phyloP scores from a whole-genome alignment of 306 rosid genomes.

The Cicer judaicum region DNA sequence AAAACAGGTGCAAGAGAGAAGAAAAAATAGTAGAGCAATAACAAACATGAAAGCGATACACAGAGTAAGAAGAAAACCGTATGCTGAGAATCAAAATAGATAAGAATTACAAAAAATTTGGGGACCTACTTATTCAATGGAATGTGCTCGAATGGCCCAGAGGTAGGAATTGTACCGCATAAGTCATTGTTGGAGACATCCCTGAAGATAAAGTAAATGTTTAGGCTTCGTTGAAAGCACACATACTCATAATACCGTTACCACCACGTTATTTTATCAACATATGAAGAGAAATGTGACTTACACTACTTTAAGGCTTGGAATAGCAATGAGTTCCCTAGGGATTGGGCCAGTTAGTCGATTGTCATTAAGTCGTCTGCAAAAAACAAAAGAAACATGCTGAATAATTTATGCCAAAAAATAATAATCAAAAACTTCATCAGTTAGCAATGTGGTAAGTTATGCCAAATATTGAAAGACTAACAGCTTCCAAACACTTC shows the following conservation, averaged over 20 bases:
- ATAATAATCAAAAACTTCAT: background rate
- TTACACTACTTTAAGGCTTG: slow-evolving; percentile 97
- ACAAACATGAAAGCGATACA: slow-evolving; percentile 12
- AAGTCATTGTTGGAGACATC: slow-evolving; percentile 89
- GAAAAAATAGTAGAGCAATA: background rate
- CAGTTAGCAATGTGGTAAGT: background rate
- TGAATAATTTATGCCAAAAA: slow-evolving; percentile 26
- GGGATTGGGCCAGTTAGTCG: slow-evolving; percentile 81
- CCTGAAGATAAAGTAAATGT: slow-evolving; percentile 56
- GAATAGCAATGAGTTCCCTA: slow-evolving; percentile 63
- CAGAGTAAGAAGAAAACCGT: slow-evolving; percentile 13
- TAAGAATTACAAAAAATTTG: slow-evolving; percentile 14
- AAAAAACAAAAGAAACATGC: slow-evolving; percentile 40
- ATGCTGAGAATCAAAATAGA: slow-evolving; percentile 15
- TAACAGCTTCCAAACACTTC: slow-evolving; percentile 13
- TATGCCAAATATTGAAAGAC: slow-evolving; percentile 6
- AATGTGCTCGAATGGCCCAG: slow-evolving; percentile 90
- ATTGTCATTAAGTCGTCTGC: slow-evolving; percentile 91
- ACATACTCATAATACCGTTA: background rate
- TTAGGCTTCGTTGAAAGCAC: slow-evolving; percentile 23
- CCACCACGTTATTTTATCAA: background rate
- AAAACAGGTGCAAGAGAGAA: background rate
- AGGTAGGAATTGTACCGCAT: slow-evolving; percentile 91
- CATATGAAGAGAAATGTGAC: slow-evolving; percentile 43
- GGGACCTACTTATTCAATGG: slow-evolving; percentile 78